A percentile compares a stretch with the other conserved stretches of the same genome.
Evolutionary conservation across 1,139 yeast genomes (phyloP).

Genomic region (Debaryomyces sp.): DNA sequence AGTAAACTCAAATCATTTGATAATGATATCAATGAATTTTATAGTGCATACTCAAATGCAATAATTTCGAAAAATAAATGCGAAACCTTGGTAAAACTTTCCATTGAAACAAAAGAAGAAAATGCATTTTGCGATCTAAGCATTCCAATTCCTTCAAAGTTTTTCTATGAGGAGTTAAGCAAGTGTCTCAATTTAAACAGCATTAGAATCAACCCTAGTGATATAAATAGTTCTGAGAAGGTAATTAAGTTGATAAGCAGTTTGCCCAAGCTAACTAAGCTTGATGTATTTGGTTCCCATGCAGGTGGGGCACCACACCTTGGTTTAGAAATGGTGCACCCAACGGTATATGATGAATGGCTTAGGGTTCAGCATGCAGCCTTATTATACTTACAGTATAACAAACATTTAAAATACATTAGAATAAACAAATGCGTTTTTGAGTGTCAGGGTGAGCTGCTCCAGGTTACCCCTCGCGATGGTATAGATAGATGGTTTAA

Average conservation of each 20-base stretch:
- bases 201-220: constrained; percentile 44
- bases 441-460: constrained; percentile 22
- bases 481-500: constrained; percentile 50
- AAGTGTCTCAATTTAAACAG: constrained; percentile 27
- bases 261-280: constrained; percentile 32
- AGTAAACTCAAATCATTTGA: constrained; percentile 28
- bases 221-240: constrained; percentile 22
- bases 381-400: constrained; percentile 31
- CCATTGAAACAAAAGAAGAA: constrained; percentile 46
- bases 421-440: constrained; percentile 45
- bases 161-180: constrained; percentile 17
- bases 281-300: constrained; percentile 54
- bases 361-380: constrained; percentile 58
- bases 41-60: constrained; percentile 31
- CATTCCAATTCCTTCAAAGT: constrained; percentile 26
- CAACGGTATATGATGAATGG: constrained; percentile 61
- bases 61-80: constrained; percentile 24
- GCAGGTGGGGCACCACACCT: constrained; percentile 60
- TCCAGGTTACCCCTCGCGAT: constrained; percentile 39
- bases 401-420: constrained; percentile 38
- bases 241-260: constrained; percentile 26
- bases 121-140: constrained; percentile 29
- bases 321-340: constrained; percentile 57
- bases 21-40: constrained; percentile 24
- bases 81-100: constrained; percentile 33